Evolutionary conservation across 306 rosid species (phyloP), one percentile per base, ranked within the genome.

Genomic region (Trifolium repens): DNA sequence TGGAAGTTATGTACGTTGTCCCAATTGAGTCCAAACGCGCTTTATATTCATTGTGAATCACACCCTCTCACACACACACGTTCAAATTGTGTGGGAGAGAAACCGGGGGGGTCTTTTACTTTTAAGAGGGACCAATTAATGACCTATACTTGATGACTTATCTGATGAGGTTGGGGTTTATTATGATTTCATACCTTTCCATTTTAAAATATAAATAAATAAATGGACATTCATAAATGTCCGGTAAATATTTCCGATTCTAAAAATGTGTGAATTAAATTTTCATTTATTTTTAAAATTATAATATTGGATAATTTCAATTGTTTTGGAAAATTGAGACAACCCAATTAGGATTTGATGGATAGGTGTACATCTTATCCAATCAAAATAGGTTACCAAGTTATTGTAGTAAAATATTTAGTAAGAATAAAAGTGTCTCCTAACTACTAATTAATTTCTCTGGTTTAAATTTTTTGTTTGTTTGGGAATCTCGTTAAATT

Each of bases 61-160:
- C 61, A n/a, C 4, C 15, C 10, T 5, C 24, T 22, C 24, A 1
- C 24, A 1, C 14, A 17, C 60, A 54, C 67, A 32, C 15, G 67
- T 60, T 60, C 22, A 32, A 60, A 14, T 60, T 60, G 11, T 60
- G 67, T 60, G 40, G 67, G 67, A 30, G 67, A 60, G n/a, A 60
- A 60, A 30, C 8, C 1, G 12, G 4, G 22, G 0, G 43, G 14
- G 42, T 50, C 6, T 7, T 1, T 7, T n/a, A n/a, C n/a, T n/a
- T 14, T 32, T 60, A 10, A 9, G 34, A 57, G 63, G 43, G 19
- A 7, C 3, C 67, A 60, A 32, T 60, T 30, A 60, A 60, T 60
- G 37, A 12, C 65, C 12, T 59, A 39, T 8, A 32, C 35, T 32
- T 32, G 35, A 4, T 32, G 35, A 32, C 35, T 32, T 32, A 4